Evolutionary conservation across 768 basidiomycete genomes (phyloP).

Genomic region (Termitomyces sp.): DNA sequence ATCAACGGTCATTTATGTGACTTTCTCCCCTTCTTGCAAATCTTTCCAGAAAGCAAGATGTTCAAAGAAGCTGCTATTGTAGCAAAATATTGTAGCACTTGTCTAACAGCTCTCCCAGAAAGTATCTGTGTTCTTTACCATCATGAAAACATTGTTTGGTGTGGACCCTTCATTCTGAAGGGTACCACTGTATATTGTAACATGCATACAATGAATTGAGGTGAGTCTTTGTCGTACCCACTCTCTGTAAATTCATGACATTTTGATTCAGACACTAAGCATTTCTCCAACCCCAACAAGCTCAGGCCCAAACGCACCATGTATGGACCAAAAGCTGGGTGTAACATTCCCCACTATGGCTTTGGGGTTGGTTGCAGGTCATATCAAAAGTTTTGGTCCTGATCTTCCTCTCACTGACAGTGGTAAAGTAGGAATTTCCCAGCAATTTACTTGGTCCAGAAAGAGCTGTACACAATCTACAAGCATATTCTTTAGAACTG

Average conservation of each 20-base stretch:
- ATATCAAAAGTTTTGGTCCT: background rate
- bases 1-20: conserved; percentile 12
- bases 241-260: background rate
- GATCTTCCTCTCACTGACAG: background rate
- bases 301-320: conserved; percentile 14
- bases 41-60: conserved; percentile 5
- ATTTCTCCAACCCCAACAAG: conserved; percentile 9
- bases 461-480: conserved; percentile 12
- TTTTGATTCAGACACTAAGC: conserved; percentile 3
- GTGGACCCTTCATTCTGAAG: conserved; percentile 11
- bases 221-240: background rate
- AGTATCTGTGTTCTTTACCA: conserved; percentile 1
- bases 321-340: conserved; percentile 12
- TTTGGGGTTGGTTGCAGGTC: conserved; percentile 14
- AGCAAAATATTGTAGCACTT: conserved; percentile 10
- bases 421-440: conserved; percentile 8
- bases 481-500: conserved; percentile 9
- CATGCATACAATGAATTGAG: conserved; percentile 13
- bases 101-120: conserved; percentile 5
- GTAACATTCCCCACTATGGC: conserved; percentile 12
- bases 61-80: conserved; percentile 10
- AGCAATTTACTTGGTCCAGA: conserved; percentile 12
- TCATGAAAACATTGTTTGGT: conserved; percentile 12
- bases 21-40: conserved; percentile 12
- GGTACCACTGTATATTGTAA: conserved; percentile 13